Evolutionary conservation across 805 yeast species (phyloP).

Genomic region (Yarrowia sp.): DNA sequence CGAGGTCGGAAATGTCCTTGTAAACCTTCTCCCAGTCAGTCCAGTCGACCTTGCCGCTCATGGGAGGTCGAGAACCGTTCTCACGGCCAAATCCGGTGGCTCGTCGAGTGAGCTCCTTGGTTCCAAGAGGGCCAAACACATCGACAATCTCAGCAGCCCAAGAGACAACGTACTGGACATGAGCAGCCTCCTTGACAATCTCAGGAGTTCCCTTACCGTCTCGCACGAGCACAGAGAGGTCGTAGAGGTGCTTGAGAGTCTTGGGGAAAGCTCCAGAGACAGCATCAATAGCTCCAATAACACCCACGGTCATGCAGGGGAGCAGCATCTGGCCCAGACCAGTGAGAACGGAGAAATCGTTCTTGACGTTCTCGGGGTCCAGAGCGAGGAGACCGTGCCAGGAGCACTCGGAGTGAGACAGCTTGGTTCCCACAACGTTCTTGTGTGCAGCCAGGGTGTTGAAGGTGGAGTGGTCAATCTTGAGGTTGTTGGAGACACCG

Average conservation of each 20-base stretch:
- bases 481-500: constrained; percentile 48
- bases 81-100: constrained; percentile 47
- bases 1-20: constrained; percentile 20
- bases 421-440: constrained; percentile 51
- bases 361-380: constrained; percentile 42
- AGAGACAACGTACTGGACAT: constrained; percentile 45
- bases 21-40: constrained; percentile 27
- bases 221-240: constrained; percentile 39
- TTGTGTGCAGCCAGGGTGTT: constrained; percentile 46
- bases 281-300: constrained; percentile 53
- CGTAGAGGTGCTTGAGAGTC: constrained; percentile 45
- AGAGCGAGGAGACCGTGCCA: constrained; percentile 48
- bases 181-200: constrained; percentile 42
- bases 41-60: constrained; percentile 34
- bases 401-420: constrained; percentile 52
- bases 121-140: constrained; percentile 47
- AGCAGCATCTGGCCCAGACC: constrained; percentile 54
- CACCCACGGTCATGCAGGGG: constrained; percentile 50
- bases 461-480: constrained; percentile 43
- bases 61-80: constrained; percentile 49
- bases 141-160: constrained; percentile 50
- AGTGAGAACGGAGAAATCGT: constrained; percentile 47
- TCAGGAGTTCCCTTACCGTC: constrained; percentile 39
- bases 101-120: constrained; percentile 45
- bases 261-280: constrained; percentile 54